Base-by-base conservation (phyloP, 148 eudicot species). In the Limonium bicolor region DNA sequence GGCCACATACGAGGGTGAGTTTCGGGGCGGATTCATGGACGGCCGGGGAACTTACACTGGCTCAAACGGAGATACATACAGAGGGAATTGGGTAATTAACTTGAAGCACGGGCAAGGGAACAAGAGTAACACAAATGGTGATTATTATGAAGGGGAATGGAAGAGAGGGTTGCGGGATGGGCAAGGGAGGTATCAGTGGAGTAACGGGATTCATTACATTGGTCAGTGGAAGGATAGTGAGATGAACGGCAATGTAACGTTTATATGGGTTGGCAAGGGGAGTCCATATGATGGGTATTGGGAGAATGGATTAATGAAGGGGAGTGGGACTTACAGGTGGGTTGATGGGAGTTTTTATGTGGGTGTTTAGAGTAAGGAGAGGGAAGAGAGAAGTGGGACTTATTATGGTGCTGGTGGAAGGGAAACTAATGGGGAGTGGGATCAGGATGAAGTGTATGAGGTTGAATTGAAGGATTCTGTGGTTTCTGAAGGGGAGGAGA, bases 111-210 rank as follows among this genome's bases (percentile, higher is more conserved):
- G 96, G 0, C 51, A 57, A 28, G 96, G 96, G 1, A 58, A 46
- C 1, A 61, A 60, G 45, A 46, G 30, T n/a, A 78, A 55, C 38
- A 55, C 51, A 0, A 81, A 78, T 57, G 96, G 96, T 3, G 96
- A 86, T 60, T 63, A 15, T n/a, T 81, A 75, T 56, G 78, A 75
- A 8, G 96, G 96, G 1, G 84, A 75, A 6, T 86, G 96, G 96
- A 53, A 47, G 0, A 50, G 48, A 18, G 93, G 81, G 1, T 15
- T 64, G 49, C 84, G 72, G 19, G 81, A 86, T 24, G 96, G 96
- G 1, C 45, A 71, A 14, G 96, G 96, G 7, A 64, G 59, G 46
- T 86, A 86, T 53, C 66, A 63, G 18, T 86, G 96, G 96, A 50
- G 7, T 16, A 69, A 73, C 51, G 96, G 93, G 35, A 64, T 64